Evolutionary conservation across 2,329 filamentous ascomycete species (phyloP).

Genomic region (Aspergillus piperis): DNA sequence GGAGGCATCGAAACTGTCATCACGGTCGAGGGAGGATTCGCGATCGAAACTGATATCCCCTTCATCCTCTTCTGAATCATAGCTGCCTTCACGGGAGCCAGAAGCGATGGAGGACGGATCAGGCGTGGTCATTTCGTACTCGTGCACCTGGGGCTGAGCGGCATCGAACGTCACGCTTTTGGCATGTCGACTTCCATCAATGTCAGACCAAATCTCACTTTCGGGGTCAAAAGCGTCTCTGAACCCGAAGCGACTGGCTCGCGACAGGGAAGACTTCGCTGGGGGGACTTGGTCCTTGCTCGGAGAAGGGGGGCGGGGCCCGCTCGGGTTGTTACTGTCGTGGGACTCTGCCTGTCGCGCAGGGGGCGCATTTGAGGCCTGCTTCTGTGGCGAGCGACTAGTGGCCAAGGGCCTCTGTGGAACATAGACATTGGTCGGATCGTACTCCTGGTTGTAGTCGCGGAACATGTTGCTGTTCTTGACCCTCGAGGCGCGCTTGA

Average conservation of each 20-base stretch:
- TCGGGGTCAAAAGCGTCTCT: conserved; percentile 69
- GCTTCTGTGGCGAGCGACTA: conserved; percentile 57
- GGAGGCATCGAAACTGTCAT: conserved; percentile 94
- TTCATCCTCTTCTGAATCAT: conserved; percentile 73
- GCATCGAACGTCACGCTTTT: conserved; percentile 98
- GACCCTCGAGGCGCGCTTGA: conserved; percentile 91
- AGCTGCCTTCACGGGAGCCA: conserved; percentile 89
- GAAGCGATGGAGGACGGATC: conserved; percentile 91
- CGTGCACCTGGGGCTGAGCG: conserved; percentile 89
- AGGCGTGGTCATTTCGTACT: conserved; percentile 97
- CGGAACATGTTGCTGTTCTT: conserved; percentile 98
- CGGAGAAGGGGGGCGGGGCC: conserved; percentile 52
- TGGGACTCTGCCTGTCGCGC: conserved; percentile 26
- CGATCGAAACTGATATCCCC: conserved; percentile 65
- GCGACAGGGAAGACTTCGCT: conserved; percentile 84
- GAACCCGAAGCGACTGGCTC: conserved; percentile 58
- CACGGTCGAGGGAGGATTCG: conserved; percentile 63
- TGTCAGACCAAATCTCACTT: conserved; percentile 66
- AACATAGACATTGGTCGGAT: conserved; percentile 73
- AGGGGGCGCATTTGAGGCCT: conserved; percentile 71
- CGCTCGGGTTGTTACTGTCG: conserved; percentile 18
- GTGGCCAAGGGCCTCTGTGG: conserved; percentile 79
- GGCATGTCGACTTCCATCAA: conserved; percentile 73
- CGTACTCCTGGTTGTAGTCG: conserved; percentile 90
- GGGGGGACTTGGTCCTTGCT: conserved; percentile 76